These are phyloP conservation scores for Eucalyptus sp. DNA, from an alignment of 345 rosid genomes.

Conservation along the genomic window DNA sequence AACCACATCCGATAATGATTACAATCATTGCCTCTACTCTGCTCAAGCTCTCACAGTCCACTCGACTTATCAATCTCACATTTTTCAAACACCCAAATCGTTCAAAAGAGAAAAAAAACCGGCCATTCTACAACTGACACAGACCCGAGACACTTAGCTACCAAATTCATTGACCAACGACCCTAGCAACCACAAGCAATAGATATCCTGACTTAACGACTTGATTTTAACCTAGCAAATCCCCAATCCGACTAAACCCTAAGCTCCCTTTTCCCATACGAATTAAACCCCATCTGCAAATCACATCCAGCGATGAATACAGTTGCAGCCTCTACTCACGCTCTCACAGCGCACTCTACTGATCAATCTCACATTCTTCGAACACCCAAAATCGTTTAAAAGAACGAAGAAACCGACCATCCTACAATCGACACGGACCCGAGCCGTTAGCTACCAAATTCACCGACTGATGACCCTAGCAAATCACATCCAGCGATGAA, in stretches of 20 bases:
- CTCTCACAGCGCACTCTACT: not conserved
- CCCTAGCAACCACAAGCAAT: not conserved
- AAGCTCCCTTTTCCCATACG: not conserved
- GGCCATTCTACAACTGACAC: not conserved
- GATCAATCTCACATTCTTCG: not conserved
- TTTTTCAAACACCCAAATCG: not conserved
- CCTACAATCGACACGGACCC: no score
- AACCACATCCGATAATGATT: not conserved
- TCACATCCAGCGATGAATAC: not conserved
- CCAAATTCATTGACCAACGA: not conserved
- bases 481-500: not conserved
- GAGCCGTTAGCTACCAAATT: not conserved
- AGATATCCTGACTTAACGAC: not conserved
- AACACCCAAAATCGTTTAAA: not conserved
- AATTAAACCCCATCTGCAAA: not conserved
- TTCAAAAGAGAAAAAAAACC: no score
- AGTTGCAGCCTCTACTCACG: not conserved
- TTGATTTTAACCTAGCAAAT: not conserved
- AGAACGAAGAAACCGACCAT: not conserved
- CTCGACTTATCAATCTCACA: not conserved
- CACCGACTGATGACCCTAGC: not conserved
- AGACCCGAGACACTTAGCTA: not conserved
- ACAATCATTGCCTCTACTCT: not conserved
- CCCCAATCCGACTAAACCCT: not conserved
- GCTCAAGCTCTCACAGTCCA: not conserved